Conservation (phyloP, 2,329 filamentous ascomycete genomes). For the Colletotrichum tabaci region DNA sequence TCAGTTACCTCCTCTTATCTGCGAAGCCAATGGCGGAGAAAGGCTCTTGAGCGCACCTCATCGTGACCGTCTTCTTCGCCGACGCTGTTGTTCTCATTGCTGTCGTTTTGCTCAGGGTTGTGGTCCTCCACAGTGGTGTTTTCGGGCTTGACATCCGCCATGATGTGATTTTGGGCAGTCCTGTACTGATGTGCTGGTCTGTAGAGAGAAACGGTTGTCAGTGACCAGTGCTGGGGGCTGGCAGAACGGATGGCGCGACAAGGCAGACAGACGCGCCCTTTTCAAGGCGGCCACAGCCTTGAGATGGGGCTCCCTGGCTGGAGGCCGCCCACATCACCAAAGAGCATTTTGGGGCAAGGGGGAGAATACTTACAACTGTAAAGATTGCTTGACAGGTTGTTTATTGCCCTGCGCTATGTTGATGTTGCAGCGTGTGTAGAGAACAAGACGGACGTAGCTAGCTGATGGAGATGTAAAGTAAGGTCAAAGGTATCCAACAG, state of each 20-base stretch:
- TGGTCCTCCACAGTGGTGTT: constrained; percentile 49
- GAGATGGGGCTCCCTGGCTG: constrained; percentile 23
- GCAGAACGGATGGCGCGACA: constrained; percentile 14
- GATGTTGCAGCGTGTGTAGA: constrained; percentile 27
- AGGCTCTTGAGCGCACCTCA: constrained; percentile 57
- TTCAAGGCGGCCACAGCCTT: constrained; percentile 27
- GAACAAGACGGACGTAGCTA: constrained; percentile 8
- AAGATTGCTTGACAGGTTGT: constrained; percentile 2
- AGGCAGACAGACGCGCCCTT: constrained; percentile 29
- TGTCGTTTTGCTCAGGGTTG: constrained; percentile 52
- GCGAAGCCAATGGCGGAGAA: constrained; percentile 36
- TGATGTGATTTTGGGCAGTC: constrained; percentile 31
- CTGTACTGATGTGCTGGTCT: not conserved
- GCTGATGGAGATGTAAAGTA: constrained; percentile 18
- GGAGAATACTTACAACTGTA: constrained; percentile 2
- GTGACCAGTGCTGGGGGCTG: constrained; percentile 4
- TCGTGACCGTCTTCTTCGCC: constrained; percentile 61
- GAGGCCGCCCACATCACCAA: not conserved
- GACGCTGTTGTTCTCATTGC: constrained; percentile 45
- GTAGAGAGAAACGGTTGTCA: not conserved
- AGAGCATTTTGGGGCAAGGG: not conserved
- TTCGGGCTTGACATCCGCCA: constrained; percentile 50
- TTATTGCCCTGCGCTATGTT: constrained; percentile 23
- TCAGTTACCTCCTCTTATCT: constrained; percentile 44
- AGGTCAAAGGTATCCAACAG: constrained; percentile 19